Base-by-base conservation (phyloP, 164 flowering plant genomes). In the Macadamia integrifolia region DNA sequence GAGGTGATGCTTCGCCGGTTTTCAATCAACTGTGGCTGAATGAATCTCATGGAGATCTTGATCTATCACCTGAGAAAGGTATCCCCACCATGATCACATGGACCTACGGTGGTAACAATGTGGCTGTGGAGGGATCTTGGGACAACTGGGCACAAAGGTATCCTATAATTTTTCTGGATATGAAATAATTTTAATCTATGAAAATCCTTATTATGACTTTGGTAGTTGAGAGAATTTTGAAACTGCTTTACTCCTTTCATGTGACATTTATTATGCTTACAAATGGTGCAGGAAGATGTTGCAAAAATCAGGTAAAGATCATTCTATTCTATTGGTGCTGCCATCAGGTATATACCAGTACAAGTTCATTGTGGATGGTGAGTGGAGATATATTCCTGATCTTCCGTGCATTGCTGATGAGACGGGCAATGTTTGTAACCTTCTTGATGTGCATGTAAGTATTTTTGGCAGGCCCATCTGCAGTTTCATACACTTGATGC, bases 101-200 rank as follows among this genome's bases (percentile, higher is more conserved):
- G 98, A 85, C 75, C 73, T 80, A 78, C 75, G 96, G 93, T 52
- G 97, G 98, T 66, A 83, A 77, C 73, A 81, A 78, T 66, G 97
- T 93, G 62, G 74, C 82, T 3, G 88, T 93, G 35, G 92, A 89
- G 83, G 98, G 98, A 69, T 93, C 98, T 53, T 93, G 97, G 97
- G 98, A 93, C 76, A 85, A 87, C 76, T 93, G 96, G 93, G 79
- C 67, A 65, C 78, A 88, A 63, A 86, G 97, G 98, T 88, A 69
- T 65, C 52, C 6, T 49, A 62, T 43, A 17, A 7, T 53, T 18
- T 49, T 9, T 68, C 12, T 59, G 44, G 23, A 8, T 5, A 5
- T 1, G 23, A 29, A 10, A 12, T 60, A 12, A 7, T 14, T 42
- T 46, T 9, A 40, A 12, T 42, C 15, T 18, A 23, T 23, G 9